Evolutionary conservation across 768 basidiomycete species (phyloP), one percentile per base, ranked within the genome.

Genomic region (Peribolospora kevripleyi): DNA sequence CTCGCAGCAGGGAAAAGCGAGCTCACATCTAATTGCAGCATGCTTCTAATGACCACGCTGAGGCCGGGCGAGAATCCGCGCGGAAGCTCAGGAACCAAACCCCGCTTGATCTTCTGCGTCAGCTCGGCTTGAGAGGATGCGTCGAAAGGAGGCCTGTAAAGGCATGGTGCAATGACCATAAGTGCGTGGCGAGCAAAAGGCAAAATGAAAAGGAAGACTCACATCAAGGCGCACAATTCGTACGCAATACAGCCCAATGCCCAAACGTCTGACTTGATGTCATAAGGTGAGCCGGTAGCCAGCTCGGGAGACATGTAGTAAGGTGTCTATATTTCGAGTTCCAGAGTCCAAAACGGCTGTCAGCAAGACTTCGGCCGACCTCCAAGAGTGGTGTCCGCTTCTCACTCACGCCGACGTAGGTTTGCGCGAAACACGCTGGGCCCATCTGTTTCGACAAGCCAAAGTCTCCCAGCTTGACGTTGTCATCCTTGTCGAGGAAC

Each of bases 241-340:
- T 84, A 97, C 37, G 95, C 84, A 40, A 97, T 74, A 68, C 93
- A 98, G 1, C 93, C 93, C 39, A 97, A 74, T 4, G 86, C 90
- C 93, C 93, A 98, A 50, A 98, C 95, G 64, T 98, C 93, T 0
- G 84, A 87, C 70, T 97, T 98, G 6, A 85, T 82, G 69, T 95
- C 93, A 68, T 98, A 98, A 3, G 85, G 78, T 65, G 85, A 88
- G 65, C 97, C 91, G 70, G 84, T 85, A 77, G 95, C 86, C 42
- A 97, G 75, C 67, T 98, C 91, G 0, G 93, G 93, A 1, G 88
- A 93, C 93, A 98, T 97, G 71, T 98, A 97, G 66, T 97, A 90
- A 3, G 93, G 93, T 3, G 93, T 98, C 88, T 95, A 62, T n/a
- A 11, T 9, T 42, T 43, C 14, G 41, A n/a, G 11, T 49, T n/a